These are phyloP conservation scores for Ilex paraguariensis DNA, from an alignment of 305 asterid genomes.

Conservation along the genomic window DNA sequence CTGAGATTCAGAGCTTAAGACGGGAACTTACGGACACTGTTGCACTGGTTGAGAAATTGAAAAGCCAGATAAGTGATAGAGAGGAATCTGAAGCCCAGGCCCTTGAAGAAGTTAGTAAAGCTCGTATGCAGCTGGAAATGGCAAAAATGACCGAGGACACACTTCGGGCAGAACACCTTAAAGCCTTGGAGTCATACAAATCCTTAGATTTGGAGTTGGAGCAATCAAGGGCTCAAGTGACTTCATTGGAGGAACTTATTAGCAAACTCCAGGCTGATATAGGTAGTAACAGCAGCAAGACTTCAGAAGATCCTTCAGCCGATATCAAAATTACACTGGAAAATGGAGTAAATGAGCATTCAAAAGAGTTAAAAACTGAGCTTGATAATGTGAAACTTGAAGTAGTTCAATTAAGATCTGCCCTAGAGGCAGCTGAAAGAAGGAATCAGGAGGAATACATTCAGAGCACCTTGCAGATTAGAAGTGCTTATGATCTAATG, in stretches of 20 bases:
- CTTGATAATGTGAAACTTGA: conserved; percentile 38
- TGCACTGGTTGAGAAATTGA: conserved; percentile 53
- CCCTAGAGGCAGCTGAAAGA: conserved; percentile 68
- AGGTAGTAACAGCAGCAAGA: conserved; percentile 13
- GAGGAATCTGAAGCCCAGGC: conserved; percentile 60
- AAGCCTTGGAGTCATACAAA: conserved; percentile 32
- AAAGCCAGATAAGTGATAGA: conserved; percentile 48
- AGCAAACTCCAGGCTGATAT: conserved; percentile 42
- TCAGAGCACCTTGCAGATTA: conserved; percentile 55
- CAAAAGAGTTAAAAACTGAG: conserved; percentile 29
- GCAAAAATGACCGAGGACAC: conserved; percentile 47
- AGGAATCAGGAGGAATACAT: conserved; percentile 59
- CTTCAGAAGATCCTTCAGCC: conserved; percentile 14
- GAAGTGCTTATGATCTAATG: conserved; percentile 58
- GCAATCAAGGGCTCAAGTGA: conserved; percentile 41
- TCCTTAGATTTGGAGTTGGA: conserved; percentile 57
- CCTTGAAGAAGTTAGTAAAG: conserved; percentile 52
- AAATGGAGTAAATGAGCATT: conserved; percentile 15
- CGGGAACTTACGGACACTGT: conserved; percentile 56
- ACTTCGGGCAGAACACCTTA: conserved; percentile 37
- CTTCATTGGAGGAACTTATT: conserved; percentile 56
- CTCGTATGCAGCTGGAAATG: conserved; percentile 53
- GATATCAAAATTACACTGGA: conserved; percentile 13
- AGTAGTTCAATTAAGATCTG: conserved; percentile 40
- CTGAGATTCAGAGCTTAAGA: conserved; percentile 55